A percentile compares a stretch with the other conserved stretches of the same genome.
These are phyloP conservation scores for Picochlorum sp. DNA, from an alignment of 139 green algal species.

Conservation along the genomic window DNA sequence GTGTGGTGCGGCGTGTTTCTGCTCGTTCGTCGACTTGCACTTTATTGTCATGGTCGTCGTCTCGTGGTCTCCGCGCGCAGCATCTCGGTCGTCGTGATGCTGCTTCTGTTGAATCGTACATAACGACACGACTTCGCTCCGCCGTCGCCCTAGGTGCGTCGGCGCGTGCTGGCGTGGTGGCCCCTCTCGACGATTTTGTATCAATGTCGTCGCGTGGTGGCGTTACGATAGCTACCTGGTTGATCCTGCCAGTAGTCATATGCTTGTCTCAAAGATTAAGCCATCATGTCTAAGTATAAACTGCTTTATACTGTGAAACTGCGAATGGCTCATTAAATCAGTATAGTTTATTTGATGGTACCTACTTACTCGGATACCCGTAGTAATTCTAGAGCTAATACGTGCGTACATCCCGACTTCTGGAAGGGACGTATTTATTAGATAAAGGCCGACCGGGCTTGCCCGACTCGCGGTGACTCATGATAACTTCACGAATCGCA, in stretches of 20 bases:
- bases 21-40: no score
- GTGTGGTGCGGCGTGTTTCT: no score
- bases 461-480: conserved; percentile 61
- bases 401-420: conserved; percentile 79
- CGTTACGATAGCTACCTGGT: conserved; percentile 71
- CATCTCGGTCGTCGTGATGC: no score
- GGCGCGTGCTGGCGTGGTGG: not conserved
- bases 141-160: not conserved
- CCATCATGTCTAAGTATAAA: conserved; percentile 99
- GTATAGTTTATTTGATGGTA: conserved; percentile 99
- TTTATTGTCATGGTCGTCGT: no score
- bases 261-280: conserved; percentile 99
- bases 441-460: conserved; percentile 59
- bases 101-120: no score
- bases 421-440: conserved; percentile 91
- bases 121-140: no score
- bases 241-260: conserved; percentile 97
- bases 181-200: not conserved
- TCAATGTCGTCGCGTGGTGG: not conserved
- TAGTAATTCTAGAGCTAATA: conserved; percentile 93
- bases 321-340: conserved; percentile 99
- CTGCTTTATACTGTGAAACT: conserved; percentile 99
- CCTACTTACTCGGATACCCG: conserved; percentile 68
- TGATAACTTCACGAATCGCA: conserved; percentile 92
- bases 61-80: no score